phyloP scores from a whole-genome alignment of 441 rosid species.

The Gossypium davidsonii region DNA sequence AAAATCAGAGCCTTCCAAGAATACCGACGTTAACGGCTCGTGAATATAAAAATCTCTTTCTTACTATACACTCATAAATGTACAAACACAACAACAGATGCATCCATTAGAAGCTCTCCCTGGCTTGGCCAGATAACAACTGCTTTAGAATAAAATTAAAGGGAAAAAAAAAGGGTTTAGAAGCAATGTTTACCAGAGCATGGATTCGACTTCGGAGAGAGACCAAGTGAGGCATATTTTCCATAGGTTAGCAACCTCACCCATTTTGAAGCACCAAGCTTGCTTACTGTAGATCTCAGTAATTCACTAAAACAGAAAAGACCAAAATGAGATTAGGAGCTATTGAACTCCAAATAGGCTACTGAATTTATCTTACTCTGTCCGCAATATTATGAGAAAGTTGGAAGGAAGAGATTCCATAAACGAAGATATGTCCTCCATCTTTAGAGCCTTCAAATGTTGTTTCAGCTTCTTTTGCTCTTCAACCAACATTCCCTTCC shows the following conservation, averaged over 20 bases:
- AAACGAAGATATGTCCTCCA: constrained; percentile 79
- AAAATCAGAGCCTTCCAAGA: neutral
- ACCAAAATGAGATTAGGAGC: neutral
- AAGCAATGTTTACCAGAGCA: constrained; percentile 35
- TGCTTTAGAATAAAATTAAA: neutral
- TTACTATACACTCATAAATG: neutral
- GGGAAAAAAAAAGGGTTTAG: neutral
- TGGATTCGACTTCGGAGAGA: constrained; percentile 31
- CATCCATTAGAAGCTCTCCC: neutral
- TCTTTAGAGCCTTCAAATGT: constrained; percentile 49
- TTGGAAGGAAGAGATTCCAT: constrained; percentile 83
- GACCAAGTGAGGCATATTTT: constrained; percentile 59
- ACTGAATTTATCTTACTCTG: constrained; percentile 46
- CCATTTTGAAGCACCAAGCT: constrained; percentile 57
- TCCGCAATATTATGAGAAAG: constrained; percentile 56
- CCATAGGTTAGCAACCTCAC: constrained; percentile 61
- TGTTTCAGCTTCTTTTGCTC: constrained; percentile 61
- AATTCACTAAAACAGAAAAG: constrained; percentile 47
- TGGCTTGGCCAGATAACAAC: neutral
- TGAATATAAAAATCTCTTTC: neutral
- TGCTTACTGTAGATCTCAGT: constrained; percentile 52
- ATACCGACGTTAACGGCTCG: neutral
- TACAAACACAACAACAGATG: neutral
- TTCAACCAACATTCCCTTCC: constrained; percentile 57
- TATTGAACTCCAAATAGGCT: neutral